Evolutionary conservation across 805 yeast genomes (phyloP).

Genomic region (Kazachstania bromeliacearum): DNA sequence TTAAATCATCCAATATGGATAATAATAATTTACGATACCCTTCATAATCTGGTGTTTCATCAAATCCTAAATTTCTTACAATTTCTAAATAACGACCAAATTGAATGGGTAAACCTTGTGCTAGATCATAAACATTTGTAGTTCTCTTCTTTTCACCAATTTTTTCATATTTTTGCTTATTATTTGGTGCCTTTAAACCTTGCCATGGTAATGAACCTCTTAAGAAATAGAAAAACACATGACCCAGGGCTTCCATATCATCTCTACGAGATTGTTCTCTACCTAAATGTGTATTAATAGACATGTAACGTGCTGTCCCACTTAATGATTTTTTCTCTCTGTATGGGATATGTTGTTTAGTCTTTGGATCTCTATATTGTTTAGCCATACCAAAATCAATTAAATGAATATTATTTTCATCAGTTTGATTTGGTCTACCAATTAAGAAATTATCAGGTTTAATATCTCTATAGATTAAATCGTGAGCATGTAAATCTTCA

Average conservation of each 20-base stretch:
- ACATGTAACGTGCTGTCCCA: conserved; percentile 98
- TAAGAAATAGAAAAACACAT: conserved; percentile 89
- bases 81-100: conserved; percentile 84
- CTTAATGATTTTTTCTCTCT: conserved; percentile 90
- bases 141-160: conserved; percentile 94
- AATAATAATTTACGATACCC: conserved; percentile 71
- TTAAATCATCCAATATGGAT: conserved; percentile 63
- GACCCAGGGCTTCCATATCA: conserved; percentile 93
- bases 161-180: conserved; percentile 94
- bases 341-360: conserved; percentile 92
- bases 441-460: conserved; percentile 95
- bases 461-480: conserved; percentile 89
- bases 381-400: conserved; percentile 99
- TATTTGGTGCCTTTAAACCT: conserved; percentile 95
- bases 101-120: conserved; percentile 85
- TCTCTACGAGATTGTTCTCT: conserved; percentile 95
- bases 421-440: conserved; percentile 80
- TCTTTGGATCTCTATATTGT: conserved; percentile 92
- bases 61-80: conserved; percentile 84
- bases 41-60: conserved; percentile 90
- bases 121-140: conserved; percentile 76
- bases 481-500: conserved; percentile 79
- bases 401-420: conserved; percentile 77
- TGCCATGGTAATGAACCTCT: conserved; percentile 98
- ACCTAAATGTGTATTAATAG: conserved; percentile 93